Base-by-base conservation (phyloP, 129 eudicot species). In the Helianthus annuus region DNA sequence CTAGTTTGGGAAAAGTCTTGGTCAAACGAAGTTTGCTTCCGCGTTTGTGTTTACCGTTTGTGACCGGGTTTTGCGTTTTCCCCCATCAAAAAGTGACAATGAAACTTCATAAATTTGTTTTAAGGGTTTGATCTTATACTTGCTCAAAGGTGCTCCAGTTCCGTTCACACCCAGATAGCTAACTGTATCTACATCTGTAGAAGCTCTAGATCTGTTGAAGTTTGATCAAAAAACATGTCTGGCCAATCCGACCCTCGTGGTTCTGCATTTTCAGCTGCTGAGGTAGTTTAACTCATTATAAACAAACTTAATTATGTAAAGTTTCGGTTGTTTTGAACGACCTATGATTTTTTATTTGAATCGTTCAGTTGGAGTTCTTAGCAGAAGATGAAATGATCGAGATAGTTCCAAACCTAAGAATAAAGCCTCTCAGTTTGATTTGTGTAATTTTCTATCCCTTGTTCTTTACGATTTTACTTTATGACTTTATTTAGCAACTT, bases 371-470 rank as follows among this genome's bases (percentile, higher is more conserved):
- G 96, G 98, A 93, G 87, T 93, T 93, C 83, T 86, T 93, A 27
- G 97, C 98, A 7, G 98, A 93, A 64, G 98, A 93, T 73, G 98
- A 93, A 83, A 67, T 75, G 61, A 82, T 93, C 10, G 97, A 90
- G 78, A 90, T 93, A 55, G 92, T 90, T 42, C 96, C 98, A 0
- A 93, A 93, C 57, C 73, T 87, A 76, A 84, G 90, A 45, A 87
- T 93, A 88, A 90, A 93, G 48, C 80, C 86, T 19, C 96, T 93
- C 69, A 81, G 82, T 85, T 87, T 93, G 68, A 87, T 89, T 42
- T 89, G 85, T 66, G 95, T 89, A 91, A 24, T 53, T 17, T 49
- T 67, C 68, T 54, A 60, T 45, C 27, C 15, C 54, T 36, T 24
- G 0, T 19, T 0, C 22, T 19, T 19, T 19, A 19, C 22, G 22